Evolutionary conservation across 2,329 filamentous ascomycete species (phyloP).

Genomic region (Penicillium janthinellum): DNA sequence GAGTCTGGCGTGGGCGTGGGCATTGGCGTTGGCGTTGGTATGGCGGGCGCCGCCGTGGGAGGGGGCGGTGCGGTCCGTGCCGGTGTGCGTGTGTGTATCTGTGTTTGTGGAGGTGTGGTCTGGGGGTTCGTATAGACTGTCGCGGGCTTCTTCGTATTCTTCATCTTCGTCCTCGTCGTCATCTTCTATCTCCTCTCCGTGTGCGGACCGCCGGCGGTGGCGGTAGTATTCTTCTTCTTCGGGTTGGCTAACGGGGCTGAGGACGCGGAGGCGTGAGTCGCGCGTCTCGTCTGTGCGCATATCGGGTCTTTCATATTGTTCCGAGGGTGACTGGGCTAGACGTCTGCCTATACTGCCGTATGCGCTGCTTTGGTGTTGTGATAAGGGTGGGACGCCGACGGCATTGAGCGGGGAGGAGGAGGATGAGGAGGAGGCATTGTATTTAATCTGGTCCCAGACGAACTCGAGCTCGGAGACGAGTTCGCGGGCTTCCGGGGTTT

Average conservation of each 20-base stretch:
- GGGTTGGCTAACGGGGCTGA: slow-evolving; percentile 84
- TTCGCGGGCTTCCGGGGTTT: slow-evolving; percentile 78
- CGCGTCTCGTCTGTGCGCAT: slow-evolving; percentile 20
- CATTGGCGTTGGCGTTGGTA: not conserved
- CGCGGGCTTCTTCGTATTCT: slow-evolving; percentile 40
- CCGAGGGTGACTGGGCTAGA: slow-evolving; percentile 34
- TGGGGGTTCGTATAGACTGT: slow-evolving; percentile 37
- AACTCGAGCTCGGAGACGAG: slow-evolving; percentile 96
- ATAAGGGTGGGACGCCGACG: slow-evolving; percentile 32
- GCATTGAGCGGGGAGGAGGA: slow-evolving; percentile 35
- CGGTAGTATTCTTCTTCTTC: slow-evolving; percentile 54
- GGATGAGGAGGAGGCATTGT: slow-evolving; percentile 69
- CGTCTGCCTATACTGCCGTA: slow-evolving; percentile 42
- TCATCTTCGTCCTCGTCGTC: slow-evolving; percentile 46
- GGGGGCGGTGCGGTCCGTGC: slow-evolving; percentile 29
- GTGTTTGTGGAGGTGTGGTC: slow-evolving; percentile 44
- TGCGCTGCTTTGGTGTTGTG: slow-evolving; percentile 34
- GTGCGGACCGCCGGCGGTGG: slow-evolving; percentile 50
- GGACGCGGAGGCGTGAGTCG: slow-evolving; percentile 65
- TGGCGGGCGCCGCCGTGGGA: not conserved
- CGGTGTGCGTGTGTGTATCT: slow-evolving; percentile 25
- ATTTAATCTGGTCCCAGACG: slow-evolving; percentile 97
- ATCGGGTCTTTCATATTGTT: slow-evolving; percentile 40
- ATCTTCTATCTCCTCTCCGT: slow-evolving; percentile 30
- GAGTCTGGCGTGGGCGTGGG: slow-evolving; percentile 34